Base-by-base conservation (phyloP, 345 rosid species). In the Hibiscus tridactylites region DNA sequence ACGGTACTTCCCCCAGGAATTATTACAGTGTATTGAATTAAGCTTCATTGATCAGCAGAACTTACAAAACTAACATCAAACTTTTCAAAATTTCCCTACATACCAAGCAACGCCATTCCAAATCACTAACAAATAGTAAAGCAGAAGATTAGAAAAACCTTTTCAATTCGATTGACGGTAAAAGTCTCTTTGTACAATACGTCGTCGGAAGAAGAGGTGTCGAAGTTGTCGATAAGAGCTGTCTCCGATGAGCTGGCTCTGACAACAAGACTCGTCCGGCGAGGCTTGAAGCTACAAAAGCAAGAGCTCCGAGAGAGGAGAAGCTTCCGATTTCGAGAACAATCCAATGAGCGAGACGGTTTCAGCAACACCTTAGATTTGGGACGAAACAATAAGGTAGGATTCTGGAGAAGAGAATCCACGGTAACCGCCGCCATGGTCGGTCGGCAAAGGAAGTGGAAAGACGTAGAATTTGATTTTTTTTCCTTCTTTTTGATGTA, bases 131-230 rank as follows among this genome's bases (percentile, higher is more conserved):
- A 67, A 54, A 47, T 11, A 29, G 8, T 56, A 68, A 31, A 54
- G 53, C 58, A 6, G 35, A 58, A 26, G 9, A 52, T 31, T 44
- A 24, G 53, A 88, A 49, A 49, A 91, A 47, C 98, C 96, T 71
- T 83, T 50, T 81, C 83, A 73, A 84, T 82, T 72, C 87, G 88
- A 72, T 78, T 73, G 58, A 91, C 84, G 21, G 93, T 86, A 75
- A 94, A 86, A 56, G 64, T 81, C 62, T 87, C 83, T 76, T 82
- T 78, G 79, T 84, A 86, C 42, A 85, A 17, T 24, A 85, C 76
- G 70, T 81, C 88, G 19, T 56, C 64, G 12, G 35, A 35, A 70
- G 49, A 39, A 9, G 75, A 67, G 56, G 89, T 73, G 44, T 79
- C 78, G 53, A 76, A 70, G 49, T 88, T 75, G 16, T 84, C 90